Percentiles rank a stretch among this genome's conserved stretches.
phyloP scores from a whole-genome alignment of 257 asterid genomes.

The Lavandula angustifolia region DNA sequence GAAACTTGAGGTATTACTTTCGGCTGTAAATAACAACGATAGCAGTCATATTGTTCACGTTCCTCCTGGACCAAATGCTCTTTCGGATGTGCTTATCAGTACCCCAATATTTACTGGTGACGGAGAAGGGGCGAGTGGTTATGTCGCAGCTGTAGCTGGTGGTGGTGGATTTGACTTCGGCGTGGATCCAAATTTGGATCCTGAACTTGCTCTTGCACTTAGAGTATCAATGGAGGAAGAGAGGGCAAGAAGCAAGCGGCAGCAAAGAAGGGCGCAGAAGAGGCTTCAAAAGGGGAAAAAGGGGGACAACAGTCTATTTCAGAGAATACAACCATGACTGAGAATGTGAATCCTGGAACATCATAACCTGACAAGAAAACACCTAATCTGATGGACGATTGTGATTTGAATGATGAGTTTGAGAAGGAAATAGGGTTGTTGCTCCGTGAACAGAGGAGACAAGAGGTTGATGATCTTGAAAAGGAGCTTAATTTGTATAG shows the following conservation, averaged over 20 bases:
- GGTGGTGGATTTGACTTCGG: slow-evolving; percentile 76
- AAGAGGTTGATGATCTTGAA: not conserved
- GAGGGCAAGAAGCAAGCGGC: slow-evolving; percentile 99
- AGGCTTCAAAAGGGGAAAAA: no score
- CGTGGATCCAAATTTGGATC: no score
- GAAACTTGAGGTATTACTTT: slow-evolving; percentile 87
- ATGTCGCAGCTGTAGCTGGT: slow-evolving; percentile 84
- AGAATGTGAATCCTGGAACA: slow-evolving; percentile 38
- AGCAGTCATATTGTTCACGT: slow-evolving; percentile 92
- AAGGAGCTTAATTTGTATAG: no score
- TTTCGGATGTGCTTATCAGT: slow-evolving; percentile 93
- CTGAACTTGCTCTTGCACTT: no score
- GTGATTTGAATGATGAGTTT: slow-evolving; percentile 48
- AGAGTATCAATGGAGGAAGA: slow-evolving; percentile 94
- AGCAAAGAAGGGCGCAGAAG: slow-evolving; percentile 54
- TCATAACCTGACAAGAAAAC: slow-evolving; percentile 53
- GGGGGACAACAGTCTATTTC: slow-evolving; percentile 62
- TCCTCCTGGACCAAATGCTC: slow-evolving; percentile 92
- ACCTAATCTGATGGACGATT: slow-evolving; percentile 51
- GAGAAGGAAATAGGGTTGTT: slow-evolving; percentile 77
- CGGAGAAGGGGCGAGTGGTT: slow-evolving; percentile 95
- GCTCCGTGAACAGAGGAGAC: slow-evolving; percentile 76
- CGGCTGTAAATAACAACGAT: slow-evolving; percentile 93
- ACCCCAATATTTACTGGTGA: slow-evolving; percentile 94
- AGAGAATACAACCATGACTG: slow-evolving; percentile 80